These are phyloP conservation scores for Fusarium piperis DNA, from an alignment of 2,329 filamentous ascomycete genomes.

Conservation along the genomic window DNA sequence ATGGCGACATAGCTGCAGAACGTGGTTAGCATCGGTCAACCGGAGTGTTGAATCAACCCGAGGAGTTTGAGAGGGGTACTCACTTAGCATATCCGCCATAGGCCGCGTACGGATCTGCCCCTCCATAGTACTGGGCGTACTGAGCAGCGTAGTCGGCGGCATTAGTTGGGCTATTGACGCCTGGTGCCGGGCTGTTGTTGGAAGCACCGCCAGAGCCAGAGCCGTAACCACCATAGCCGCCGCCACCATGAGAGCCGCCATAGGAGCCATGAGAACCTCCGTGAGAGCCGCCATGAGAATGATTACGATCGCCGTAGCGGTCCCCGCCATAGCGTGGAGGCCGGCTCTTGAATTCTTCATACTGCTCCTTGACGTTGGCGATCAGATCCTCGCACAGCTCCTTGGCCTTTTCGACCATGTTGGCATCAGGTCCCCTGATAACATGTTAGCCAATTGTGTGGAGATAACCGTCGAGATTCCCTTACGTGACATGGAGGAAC, in stretches of 20 bases:
- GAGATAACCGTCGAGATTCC: slow-evolving; percentile 30
- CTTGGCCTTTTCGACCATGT: slow-evolving; percentile 87
- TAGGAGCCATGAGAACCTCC: slow-evolving; percentile 41
- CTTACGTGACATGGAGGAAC: slow-evolving; percentile 95
- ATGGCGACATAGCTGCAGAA: slow-evolving; percentile 68
- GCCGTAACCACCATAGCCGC: slow-evolving; percentile 42
- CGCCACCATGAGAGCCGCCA: slow-evolving; percentile 40
- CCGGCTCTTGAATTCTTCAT: slow-evolving; percentile 88
- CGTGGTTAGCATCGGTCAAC: slow-evolving; percentile 33
- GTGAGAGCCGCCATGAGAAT: slow-evolving; percentile 44
- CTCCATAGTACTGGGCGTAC: slow-evolving; percentile 84
- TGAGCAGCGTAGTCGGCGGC: slow-evolving; percentile 76
- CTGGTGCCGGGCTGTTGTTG: slow-evolving; percentile 52
- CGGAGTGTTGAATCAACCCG: background rate
- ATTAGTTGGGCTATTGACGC: slow-evolving; percentile 41
- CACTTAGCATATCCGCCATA: slow-evolving; percentile 90
- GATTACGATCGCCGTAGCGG: slow-evolving; percentile 51
- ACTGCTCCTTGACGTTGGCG: slow-evolving; percentile 85
- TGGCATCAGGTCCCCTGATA: slow-evolving; percentile 81
- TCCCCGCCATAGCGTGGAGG: slow-evolving; percentile 69
- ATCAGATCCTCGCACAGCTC: slow-evolving; percentile 90
- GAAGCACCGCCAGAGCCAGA: slow-evolving; percentile 42
- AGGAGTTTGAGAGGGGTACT: slow-evolving; percentile 34
- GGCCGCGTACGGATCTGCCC: slow-evolving; percentile 84
- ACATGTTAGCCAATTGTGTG: slow-evolving; percentile 44